phyloP scores from a whole-genome alignment of 805 yeast genomes.

The Soucietia sequanensis region DNA sequence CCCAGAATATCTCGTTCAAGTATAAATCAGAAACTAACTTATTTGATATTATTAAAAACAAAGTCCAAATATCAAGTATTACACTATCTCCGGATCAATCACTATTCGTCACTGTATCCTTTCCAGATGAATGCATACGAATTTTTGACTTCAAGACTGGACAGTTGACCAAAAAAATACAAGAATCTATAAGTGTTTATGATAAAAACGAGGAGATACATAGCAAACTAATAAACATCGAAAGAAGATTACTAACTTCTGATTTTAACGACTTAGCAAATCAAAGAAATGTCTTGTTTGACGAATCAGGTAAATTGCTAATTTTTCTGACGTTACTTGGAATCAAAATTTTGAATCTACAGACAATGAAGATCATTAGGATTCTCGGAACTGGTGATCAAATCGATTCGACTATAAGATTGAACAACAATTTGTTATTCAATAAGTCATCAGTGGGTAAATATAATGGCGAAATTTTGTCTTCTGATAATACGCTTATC shows the following conservation, averaged over 20 bases:
- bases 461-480: constrained; percentile 11
- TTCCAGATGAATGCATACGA: constrained; percentile 29
- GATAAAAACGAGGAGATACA: too few relatives aligned
- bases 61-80: constrained; percentile 19
- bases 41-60: constrained; percentile 29
- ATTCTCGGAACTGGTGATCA: constrained; percentile 12
- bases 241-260: constrained; percentile 1
- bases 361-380: constrained; percentile 6
- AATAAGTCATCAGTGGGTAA: constrained; percentile 9
- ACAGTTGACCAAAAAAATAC: constrained; percentile 13
- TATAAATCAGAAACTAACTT: constrained; percentile 39
- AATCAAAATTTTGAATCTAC: constrained; percentile 10
- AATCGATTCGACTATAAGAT: constrained; percentile 3
- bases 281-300: constrained; percentile 7
- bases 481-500: constrained; percentile 16
- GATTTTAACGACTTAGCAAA: constrained; percentile 1
- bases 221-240: constrained; percentile 3
- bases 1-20: constrained; percentile 19
- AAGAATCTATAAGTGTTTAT: constrained; percentile 6
- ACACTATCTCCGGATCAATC: constrained; percentile 21
- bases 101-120: constrained; percentile 25
- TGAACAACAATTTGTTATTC: constrained; percentile 9
- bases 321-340: constrained; percentile 10
- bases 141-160: constrained; percentile 34
- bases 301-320: constrained; percentile 6